phyloP scores from a whole-genome alignment of 2,329 filamentous ascomycete genomes.

The Fulvia fulva region DNA sequence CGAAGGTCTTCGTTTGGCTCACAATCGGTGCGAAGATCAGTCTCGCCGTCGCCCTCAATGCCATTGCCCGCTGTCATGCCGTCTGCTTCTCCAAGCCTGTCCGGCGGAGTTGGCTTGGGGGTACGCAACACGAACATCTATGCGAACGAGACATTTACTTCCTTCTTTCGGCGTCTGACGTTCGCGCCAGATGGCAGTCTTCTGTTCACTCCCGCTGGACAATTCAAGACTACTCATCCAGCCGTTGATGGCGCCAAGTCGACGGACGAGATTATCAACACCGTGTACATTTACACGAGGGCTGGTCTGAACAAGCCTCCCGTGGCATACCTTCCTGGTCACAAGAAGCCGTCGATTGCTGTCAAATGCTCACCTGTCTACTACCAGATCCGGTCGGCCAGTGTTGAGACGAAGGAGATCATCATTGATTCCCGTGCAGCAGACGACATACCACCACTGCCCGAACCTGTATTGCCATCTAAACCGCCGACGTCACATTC shows the following conservation, averaged over 20 bases:
- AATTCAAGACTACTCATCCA: slow-evolving; percentile 78
- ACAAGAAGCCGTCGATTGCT: slow-evolving; percentile 96
- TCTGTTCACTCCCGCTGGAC: slow-evolving; percentile 88
- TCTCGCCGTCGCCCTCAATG: slow-evolving; percentile 88
- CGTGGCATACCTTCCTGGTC: slow-evolving; percentile 88
- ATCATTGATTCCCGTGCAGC: slow-evolving; percentile 90
- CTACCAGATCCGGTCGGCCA: slow-evolving; percentile 71
- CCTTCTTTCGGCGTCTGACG: slow-evolving; percentile 89
- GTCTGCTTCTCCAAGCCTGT: slow-evolving; percentile 81
- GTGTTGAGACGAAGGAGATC: slow-evolving; percentile 73
- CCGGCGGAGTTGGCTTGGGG: slow-evolving; percentile 53
- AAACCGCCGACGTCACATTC: slow-evolving; percentile 57
- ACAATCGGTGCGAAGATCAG: slow-evolving; percentile 67
- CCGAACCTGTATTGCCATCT: slow-evolving; percentile 66
- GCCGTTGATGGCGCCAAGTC: slow-evolving; percentile 68
- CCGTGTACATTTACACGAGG: slow-evolving; percentile 95
- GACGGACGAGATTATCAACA: slow-evolving; percentile 86
- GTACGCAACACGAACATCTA: slow-evolving; percentile 87
- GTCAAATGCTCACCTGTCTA: slow-evolving; percentile 89
- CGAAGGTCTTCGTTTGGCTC: slow-evolving; percentile 89
- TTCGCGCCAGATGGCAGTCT: slow-evolving; percentile 95
- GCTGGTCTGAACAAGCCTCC: slow-evolving; percentile 96
- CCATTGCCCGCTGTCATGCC: slow-evolving; percentile 94
- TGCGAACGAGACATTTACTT: slow-evolving; percentile 93
- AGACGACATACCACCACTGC: slow-evolving; percentile 75